Evolutionary conservation across 2,329 filamentous ascomycete genomes (phyloP).

Genomic region (Alternaria ethzedia): DNA sequence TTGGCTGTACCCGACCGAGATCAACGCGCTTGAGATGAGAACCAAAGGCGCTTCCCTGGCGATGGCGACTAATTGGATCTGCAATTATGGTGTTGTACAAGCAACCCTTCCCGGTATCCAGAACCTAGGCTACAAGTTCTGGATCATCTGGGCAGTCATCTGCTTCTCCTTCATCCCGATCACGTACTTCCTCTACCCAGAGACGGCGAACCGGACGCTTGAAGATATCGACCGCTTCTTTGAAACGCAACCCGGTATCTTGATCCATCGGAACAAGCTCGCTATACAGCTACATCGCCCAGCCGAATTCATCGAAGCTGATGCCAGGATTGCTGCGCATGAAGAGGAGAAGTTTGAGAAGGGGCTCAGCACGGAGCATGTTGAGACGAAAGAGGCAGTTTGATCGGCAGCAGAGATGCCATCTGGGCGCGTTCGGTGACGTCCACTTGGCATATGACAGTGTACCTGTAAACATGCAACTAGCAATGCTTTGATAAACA

Average conservation of each 20-base stretch:
- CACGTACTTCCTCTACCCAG: conserved; percentile 60
- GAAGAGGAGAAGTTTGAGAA: conserved; percentile 11
- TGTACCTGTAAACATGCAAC: background rate
- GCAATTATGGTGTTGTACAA: conserved; percentile 42
- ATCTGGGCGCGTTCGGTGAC: background rate
- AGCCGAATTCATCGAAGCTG: conserved; percentile 56
- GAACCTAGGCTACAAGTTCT: conserved; percentile 60
- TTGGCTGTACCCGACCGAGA: conserved; percentile 45
- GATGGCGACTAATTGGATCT: conserved; percentile 45
- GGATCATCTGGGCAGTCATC: conserved; percentile 62
- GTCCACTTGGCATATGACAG: background rate
- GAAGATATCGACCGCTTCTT: conserved; percentile 59
- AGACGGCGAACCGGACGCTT: conserved; percentile 55
- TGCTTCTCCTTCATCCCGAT: conserved; percentile 61
- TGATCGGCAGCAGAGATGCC: conserved; percentile 1
- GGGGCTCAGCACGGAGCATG: conserved; percentile 24
- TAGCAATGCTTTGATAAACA: background rate
- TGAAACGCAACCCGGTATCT: conserved; percentile 43
- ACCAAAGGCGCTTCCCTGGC: conserved; percentile 44
- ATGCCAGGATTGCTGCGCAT: conserved; percentile 46
- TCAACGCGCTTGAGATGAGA: conserved; percentile 46
- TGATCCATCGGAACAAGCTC: conserved; percentile 58
- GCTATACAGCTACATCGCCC: conserved; percentile 56
- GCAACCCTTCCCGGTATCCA: conserved; percentile 45
- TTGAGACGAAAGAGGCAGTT: conserved; percentile 36